Conservation (phyloP, 768 basidiomycete genomes). For the Suillus fuscotomentosus region DNA sequence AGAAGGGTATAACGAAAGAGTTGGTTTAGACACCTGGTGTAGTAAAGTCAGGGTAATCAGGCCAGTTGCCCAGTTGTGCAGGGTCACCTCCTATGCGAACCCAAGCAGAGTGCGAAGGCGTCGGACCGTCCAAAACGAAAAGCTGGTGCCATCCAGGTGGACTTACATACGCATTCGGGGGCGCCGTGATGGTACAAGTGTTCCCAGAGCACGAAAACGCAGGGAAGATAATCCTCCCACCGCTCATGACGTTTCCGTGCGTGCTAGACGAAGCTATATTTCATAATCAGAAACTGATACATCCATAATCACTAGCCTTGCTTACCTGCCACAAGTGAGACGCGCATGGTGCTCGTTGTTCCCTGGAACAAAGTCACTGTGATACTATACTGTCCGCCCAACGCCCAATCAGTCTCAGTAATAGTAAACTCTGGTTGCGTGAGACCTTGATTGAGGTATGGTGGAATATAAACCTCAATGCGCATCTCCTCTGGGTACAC, state of each 20-base stretch:
- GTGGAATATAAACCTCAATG: slow-evolving; percentile 80
- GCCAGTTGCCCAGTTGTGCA: slow-evolving; percentile 69
- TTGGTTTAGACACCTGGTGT: slow-evolving; percentile 53
- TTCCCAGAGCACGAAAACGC: slow-evolving; percentile 66
- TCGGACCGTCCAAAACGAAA: slow-evolving; percentile 76
- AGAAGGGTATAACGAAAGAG: neutral
- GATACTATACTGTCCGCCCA: slow-evolving; percentile 54
- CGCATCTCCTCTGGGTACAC: slow-evolving; percentile 78
- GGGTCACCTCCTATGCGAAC: slow-evolving; percentile 82
- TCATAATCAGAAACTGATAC: slow-evolving; percentile 4
- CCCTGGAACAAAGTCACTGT: slow-evolving; percentile 40
- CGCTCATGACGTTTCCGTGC: slow-evolving; percentile 73
- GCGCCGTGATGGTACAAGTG: slow-evolving; percentile 75
- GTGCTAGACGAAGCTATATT: slow-evolving; percentile 66
- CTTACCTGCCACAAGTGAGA: slow-evolving; percentile 67
- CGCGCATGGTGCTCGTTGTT: slow-evolving; percentile 45
- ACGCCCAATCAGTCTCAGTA: slow-evolving; percentile 59
- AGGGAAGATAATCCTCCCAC: slow-evolving; percentile 70
- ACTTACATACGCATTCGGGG: slow-evolving; percentile 63
- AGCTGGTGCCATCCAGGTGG: slow-evolving; percentile 80
- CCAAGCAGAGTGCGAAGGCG: slow-evolving; percentile 73
- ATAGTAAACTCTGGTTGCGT: slow-evolving; percentile 63
- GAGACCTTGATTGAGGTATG: slow-evolving; percentile 69
- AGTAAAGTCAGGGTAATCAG: slow-evolving; percentile 64
- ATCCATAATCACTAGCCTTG: neutral